Conservation (phyloP, 768 basidiomycete genomes). For the Dendrothele bispora region DNA sequence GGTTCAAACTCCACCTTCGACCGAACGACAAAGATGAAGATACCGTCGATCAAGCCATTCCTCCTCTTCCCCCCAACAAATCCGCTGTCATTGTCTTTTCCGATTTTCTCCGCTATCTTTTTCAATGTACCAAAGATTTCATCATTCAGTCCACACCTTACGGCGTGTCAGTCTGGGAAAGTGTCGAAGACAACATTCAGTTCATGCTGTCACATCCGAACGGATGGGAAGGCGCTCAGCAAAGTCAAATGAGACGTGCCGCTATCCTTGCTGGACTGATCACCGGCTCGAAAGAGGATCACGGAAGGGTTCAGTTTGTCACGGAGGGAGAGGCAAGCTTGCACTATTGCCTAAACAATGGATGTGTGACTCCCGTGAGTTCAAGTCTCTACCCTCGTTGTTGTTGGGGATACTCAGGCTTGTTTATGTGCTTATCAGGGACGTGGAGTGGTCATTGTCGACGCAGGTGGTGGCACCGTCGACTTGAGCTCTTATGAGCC, state of each 20-base stretch:
- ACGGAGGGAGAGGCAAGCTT: constrained; percentile 66
- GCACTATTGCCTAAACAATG: constrained; percentile 53
- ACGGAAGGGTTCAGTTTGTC: constrained; percentile 50
- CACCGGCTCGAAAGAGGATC: constrained; percentile 34
- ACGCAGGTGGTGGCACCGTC: constrained; percentile 49
- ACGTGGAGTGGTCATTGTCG: constrained; percentile 37
- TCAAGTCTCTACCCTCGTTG: no score
- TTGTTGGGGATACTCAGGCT: no score
- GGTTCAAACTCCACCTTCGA: constrained; percentile 40
- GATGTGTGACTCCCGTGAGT: no score
- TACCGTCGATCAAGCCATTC: constrained; percentile 19
- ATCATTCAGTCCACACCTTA: constrained; percentile 44
- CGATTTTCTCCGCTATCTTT: constrained; percentile 53
- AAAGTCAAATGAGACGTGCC: constrained; percentile 54
- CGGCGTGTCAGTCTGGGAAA: constrained; percentile 45
- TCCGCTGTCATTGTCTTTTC: constrained; percentile 42
- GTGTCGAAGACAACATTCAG: constrained; percentile 41
- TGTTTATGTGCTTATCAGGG: no score
- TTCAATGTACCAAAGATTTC: constrained; percentile 41
- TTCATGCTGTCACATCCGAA: constrained; percentile 64
- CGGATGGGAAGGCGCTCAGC: constrained; percentile 65
- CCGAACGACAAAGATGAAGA: constrained; percentile 20
- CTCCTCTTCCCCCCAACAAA: constrained; percentile 43
- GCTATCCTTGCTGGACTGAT: constrained; percentile 53
- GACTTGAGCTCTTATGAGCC: constrained; percentile 41